Evolutionary conservation across 768 basidiomycete genomes (phyloP).

Genomic region (Solioccasus polychromus): DNA sequence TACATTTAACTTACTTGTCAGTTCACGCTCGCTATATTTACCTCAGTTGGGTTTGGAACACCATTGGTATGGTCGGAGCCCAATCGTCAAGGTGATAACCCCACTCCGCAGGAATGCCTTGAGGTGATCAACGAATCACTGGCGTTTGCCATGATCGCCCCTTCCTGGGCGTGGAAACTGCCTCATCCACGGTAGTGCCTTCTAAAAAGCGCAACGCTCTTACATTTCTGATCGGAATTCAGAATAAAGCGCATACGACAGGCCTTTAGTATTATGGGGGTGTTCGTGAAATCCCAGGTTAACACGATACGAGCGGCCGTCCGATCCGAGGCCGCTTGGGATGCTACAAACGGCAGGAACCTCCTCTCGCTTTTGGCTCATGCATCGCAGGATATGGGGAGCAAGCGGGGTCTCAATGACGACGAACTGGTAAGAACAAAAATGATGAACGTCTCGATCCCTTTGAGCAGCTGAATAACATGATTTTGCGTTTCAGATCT

Average conservation of each 20-base stretch:
- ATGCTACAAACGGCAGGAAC: background rate
- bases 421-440: constrained; percentile 20
- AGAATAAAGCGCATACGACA: constrained; percentile 16
- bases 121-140: constrained; percentile 2
- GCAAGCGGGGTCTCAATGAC: constrained; percentile 14
- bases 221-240: background rate
- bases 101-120: constrained; percentile 9
- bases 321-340: constrained; percentile 1
- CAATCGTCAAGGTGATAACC: constrained; percentile 4
- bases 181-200: constrained; percentile 11
- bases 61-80: constrained; percentile 13
- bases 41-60: constrained; percentile 18
- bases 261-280: constrained; percentile 16
- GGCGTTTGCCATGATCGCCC: constrained; percentile 4
- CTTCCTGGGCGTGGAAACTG: constrained; percentile 20
- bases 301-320: constrained; percentile 2
- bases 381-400: constrained; percentile 13
- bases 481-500: constrained; percentile 35
- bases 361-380: constrained; percentile 14
- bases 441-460: no score
- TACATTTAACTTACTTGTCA: background rate
- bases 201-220: background rate
- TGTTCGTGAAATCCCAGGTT: constrained; percentile 17
- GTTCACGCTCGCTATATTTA: constrained; percentile 18
- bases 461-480: background rate